Evolutionary conservation across 331 rosid species (phyloP).

Genomic region (Malus hybrid): DNA sequence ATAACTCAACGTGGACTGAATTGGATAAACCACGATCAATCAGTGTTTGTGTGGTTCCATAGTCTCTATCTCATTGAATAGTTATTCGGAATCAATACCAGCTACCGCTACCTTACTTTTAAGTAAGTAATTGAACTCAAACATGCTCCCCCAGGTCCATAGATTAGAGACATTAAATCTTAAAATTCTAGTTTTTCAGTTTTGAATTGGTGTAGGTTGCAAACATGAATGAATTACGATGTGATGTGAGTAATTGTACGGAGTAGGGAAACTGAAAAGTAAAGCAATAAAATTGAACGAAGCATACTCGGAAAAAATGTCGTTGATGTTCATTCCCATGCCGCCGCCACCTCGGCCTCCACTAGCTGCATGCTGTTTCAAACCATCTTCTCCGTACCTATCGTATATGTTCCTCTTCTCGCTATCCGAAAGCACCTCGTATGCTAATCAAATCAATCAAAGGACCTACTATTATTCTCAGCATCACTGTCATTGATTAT

Average conservation of each 20-base stretch:
- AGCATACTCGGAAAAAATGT: constrained; percentile 69
- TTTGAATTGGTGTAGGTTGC: neutral
- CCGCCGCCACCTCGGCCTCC: constrained; percentile 84
- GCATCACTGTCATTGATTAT: neutral
- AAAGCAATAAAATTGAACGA: neutral
- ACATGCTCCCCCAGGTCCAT: neutral
- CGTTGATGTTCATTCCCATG: constrained; percentile 80
- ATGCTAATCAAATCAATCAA: constrained; percentile 27
- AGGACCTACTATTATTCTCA: neutral
- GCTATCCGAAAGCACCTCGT: constrained; percentile 71
- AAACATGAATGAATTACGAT: neutral
- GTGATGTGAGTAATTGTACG: neutral
- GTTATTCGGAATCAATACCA: neutral
- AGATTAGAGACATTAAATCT: neutral
- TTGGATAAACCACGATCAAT: no score
- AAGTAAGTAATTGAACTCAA: neutral
- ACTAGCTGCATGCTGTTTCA: constrained; percentile 86
- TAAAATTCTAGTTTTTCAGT: neutral
- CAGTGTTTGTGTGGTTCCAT: no score
- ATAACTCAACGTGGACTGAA: no score
- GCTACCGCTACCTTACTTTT: neutral
- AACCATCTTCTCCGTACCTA: constrained; percentile 79
- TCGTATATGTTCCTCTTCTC: constrained; percentile 80
- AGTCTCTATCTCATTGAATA: no score
- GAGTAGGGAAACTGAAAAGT: neutral